Base-by-base conservation (phyloP, 352 stramenopile genomes). In the Nothophytophthora sp. region DNA sequence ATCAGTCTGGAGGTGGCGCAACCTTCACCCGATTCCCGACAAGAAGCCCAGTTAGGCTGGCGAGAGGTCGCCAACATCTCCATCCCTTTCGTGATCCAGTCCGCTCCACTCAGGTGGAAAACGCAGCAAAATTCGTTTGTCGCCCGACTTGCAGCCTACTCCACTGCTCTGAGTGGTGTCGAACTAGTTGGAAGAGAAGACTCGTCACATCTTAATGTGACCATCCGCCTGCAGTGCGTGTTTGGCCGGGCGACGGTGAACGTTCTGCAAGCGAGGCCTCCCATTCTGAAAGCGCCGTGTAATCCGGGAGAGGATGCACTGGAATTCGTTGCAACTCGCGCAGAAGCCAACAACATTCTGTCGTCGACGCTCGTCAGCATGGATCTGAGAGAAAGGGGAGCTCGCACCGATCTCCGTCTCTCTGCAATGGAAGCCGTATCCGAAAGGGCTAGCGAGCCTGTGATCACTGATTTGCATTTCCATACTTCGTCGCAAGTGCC, bases 1-100 rank as follows among this genome's bases (percentile, higher is more conserved):
- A 44, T 59, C 43, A 29, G 34, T n/a, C 49, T 63, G 12, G 37
- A 52, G 5, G 13, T 63, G n/a, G 23, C 40, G 25, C 47, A 27
- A 41, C 23, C 20, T n/a, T 10, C 4, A 16, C 23, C 30, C 9
- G 12, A 15, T 2, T 25, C 13, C 6, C 10, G 16, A 4, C 11
- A 10, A 23, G 15, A 10, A 37, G 24, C 11, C 18, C n/a, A 43
- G 5, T 12, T 27, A 43, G 13, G 19, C 32, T 58, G 34, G 48
- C 50, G n/a, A 3, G 46, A 44, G 4, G 45, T 32, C 16, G 37
- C 30, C 11, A 38, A 52, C 29, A 41, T 63, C 8, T 63, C 32
- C 1, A 41, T 63, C 33, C 46, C 46, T 15, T 52, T 42, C 45
- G 47, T 27, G 12, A 19, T 50, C 22, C 18, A 57, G 11, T 23